Percentiles rank a stretch among this genome's conserved stretches.
Evolutionary conservation across 2,329 filamentous ascomycete genomes (phyloP).

Genomic region (Hortaea sp.): DNA sequence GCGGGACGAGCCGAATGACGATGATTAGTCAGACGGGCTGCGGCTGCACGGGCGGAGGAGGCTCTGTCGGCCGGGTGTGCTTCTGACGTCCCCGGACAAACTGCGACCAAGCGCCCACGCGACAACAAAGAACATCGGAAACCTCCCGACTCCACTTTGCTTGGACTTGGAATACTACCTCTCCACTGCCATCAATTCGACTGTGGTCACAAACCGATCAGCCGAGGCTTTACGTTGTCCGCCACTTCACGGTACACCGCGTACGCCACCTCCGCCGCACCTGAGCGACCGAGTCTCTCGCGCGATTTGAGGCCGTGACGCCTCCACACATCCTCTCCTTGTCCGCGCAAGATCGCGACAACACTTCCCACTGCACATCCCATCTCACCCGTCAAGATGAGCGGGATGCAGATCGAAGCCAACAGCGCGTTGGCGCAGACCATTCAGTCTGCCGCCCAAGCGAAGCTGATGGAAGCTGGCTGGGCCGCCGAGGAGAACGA

Average conservation of each 20-base stretch:
- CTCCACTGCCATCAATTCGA: no score
- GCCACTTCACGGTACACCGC: background rate
- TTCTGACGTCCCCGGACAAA: background rate
- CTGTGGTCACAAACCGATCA: no score
- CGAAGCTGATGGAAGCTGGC: constrained; percentile 84
- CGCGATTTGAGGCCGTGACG: background rate
- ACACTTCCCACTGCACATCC: background rate
- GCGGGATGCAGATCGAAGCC: constrained; percentile 53
- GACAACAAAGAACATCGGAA: background rate
- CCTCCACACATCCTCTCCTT: background rate
- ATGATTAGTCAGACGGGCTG: background rate
- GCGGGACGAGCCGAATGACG: background rate
- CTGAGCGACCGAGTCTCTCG: background rate
- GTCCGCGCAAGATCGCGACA: background rate
- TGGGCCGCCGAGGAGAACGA: constrained; percentile 79
- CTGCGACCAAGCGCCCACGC: background rate
- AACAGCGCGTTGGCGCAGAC: constrained; percentile 78
- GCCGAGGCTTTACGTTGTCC: background rate
- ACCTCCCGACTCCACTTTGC: no score
- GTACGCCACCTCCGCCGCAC: background rate
- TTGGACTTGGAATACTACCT: no score
- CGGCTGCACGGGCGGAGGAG: background rate
- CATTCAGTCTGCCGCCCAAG: constrained; percentile 71
- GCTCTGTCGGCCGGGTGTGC: background rate
- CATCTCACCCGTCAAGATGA: constrained; percentile 44